phyloP scores from a whole-genome alignment of 148 eudicot genomes.

The Fagopyrum homotropicum region DNA sequence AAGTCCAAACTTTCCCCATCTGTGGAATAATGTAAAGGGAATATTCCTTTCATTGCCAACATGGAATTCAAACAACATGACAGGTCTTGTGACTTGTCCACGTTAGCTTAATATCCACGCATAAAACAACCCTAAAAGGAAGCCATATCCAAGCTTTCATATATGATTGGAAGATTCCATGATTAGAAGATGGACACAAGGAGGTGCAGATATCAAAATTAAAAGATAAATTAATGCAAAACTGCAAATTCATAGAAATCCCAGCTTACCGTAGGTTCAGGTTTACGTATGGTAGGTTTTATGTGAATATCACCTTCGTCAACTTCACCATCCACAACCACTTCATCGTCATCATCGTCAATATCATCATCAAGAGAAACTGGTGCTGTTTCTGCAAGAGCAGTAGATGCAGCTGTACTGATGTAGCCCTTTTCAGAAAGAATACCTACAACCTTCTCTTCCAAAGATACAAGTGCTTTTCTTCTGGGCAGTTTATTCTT shows the following conservation, averaged over 20 bases:
- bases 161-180: neutral
- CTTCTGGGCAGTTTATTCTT: constrained; percentile 85
- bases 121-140: neutral
- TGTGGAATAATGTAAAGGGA: neutral
- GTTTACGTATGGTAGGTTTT: constrained; percentile 66
- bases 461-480: constrained; percentile 76
- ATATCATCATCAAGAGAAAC: constrained; percentile 37
- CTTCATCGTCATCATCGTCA: constrained; percentile 94
- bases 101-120: neutral
- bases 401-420: constrained; percentile 50
- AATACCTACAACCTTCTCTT: constrained; percentile 75
- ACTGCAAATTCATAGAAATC: neutral
- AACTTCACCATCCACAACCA: constrained; percentile 94
- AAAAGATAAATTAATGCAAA: neutral
- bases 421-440: constrained; percentile 90
- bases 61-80: neutral
- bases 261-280: constrained; percentile 60
- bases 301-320: constrained; percentile 98
- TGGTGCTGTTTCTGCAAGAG: constrained; percentile 38
- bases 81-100: constrained; percentile 1
- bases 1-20: too few relatives aligned
- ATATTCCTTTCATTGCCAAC: neutral
- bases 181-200: neutral
- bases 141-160: neutral
- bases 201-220: neutral